A percentile compares a stretch with the other conserved stretches of the same genome.
These are phyloP conservation scores for Hyphopichia pseudoburtonii DNA, from an alignment of 1,139 yeast genomes.

Conservation along the genomic window DNA sequence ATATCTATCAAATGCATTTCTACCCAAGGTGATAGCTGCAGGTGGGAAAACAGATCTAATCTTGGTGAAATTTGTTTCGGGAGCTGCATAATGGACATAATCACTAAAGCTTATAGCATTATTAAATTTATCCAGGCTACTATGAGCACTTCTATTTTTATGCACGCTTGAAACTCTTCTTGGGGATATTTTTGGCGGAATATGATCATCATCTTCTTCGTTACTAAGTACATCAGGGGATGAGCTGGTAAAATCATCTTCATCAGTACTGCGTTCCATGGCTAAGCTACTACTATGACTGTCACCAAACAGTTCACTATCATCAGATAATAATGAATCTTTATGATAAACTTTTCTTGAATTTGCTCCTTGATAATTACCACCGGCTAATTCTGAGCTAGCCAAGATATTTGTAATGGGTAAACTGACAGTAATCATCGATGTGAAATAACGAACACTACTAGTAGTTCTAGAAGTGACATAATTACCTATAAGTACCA, in stretches of 20 bases:
- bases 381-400: slow-evolving; percentile 41
- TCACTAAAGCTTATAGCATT: slow-evolving; percentile 53
- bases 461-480: slow-evolving; percentile 50
- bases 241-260: slow-evolving; percentile 18
- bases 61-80: slow-evolving; percentile 63
- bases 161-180: slow-evolving; percentile 20
- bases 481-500: slow-evolving; percentile 53
- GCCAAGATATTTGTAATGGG: slow-evolving; percentile 64
- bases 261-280: slow-evolving; percentile 11
- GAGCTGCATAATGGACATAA: slow-evolving; percentile 76
- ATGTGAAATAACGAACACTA: slow-evolving; percentile 58
- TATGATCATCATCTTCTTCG: slow-evolving; percentile 9
- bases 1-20: slow-evolving; percentile 69
- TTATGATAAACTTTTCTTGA: neutral
- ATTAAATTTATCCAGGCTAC: slow-evolving; percentile 4
- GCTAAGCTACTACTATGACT: neutral
- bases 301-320: neutral
- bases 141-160: slow-evolving; percentile 9
- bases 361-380: slow-evolving; percentile 13
- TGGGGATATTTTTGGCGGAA: slow-evolving; percentile 5
- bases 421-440: slow-evolving; percentile 57
- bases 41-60: slow-evolving; percentile 71
- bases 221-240: slow-evolving; percentile 11
- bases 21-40: slow-evolving; percentile 72
- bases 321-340: neutral